Evolutionary conservation across 108 stramenopile species (phyloP), one percentile per base, ranked within the genome.

Genomic region (Conticribra guillardii): DNA sequence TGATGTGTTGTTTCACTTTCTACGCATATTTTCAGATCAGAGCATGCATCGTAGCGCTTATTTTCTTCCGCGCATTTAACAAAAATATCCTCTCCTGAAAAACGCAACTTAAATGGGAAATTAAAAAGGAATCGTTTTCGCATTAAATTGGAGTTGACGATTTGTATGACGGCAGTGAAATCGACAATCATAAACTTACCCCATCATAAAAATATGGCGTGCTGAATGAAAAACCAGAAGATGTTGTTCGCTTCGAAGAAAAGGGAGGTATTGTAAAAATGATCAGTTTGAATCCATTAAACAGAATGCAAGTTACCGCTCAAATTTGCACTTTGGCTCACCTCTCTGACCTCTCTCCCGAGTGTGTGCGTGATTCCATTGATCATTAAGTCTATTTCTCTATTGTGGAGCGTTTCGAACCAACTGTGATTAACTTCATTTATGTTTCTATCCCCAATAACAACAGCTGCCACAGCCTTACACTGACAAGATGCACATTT

Each of bases 11-110:
- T 14, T 14, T 16, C 21, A 27, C 4, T 23, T 11, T 7, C 22
- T 4, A 57, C 56, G 26, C 56, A 57, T 8, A 57, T 57, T 22
- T 24, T 28, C 27, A 51, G 18, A 4, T 4, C 16, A 19, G 50
- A 51, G 19, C 50, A 51, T 51, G 5, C 50, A 19, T 51, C 50
- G 50, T 51, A 51, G 18, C 50, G 50, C 16, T 51, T 51, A 11
- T 18, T 4, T 51, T 51, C 18, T 11, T 41, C 37, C 11, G 37
- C 37, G 37, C 37, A 41, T 2, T 47, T 24, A 48, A 23, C 47
- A 23, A 17, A 45, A 46, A 48, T 41, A 9, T 41, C 37, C 11
- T 41, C 11, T 41, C 37, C 37, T 41, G 5, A 11, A 11, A 9
- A 41, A 9, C 37, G 37, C 11, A 41, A 11, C 37, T 41, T 9